Conservation (phyloP, 371 early-diverging fungal genomes). For the Enterocytospora artemiae region DNA sequence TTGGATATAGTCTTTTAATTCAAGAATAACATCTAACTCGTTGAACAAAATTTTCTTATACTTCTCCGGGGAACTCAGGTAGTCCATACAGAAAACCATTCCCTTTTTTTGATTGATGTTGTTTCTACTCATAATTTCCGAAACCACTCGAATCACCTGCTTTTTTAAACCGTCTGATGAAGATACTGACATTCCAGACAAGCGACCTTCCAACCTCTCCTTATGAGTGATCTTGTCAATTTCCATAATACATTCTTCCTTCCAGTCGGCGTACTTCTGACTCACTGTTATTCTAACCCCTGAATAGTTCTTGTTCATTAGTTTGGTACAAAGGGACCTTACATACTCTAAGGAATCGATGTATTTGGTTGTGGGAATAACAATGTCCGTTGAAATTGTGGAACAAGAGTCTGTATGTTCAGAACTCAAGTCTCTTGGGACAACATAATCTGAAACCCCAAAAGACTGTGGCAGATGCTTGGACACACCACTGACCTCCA, state of each 20-base stretch:
- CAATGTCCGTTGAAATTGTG: conserved; percentile 33
- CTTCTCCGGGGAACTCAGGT: conserved; percentile 22
- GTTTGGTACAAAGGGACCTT: conserved; percentile 16
- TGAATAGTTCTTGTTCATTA: no score
- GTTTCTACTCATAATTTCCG: conserved; percentile 7
- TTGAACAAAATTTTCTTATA: conserved; percentile 34
- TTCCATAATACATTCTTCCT: conserved; percentile 27
- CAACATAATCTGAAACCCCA: no score
- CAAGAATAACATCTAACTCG: no score
- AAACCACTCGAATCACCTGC: conserved; percentile 1
- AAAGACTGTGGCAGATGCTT: no score
- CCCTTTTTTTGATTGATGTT: conserved; percentile 32
- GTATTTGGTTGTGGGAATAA: conserved; percentile 11
- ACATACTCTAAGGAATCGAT: conserved; percentile 20
- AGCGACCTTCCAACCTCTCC: conserved; percentile 3
- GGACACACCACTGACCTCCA: conserved; percentile 14
- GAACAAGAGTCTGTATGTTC: no score
- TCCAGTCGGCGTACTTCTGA: conserved; percentile 39
- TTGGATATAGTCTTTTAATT: no score
- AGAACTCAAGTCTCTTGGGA: no score
- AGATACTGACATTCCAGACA: no score
- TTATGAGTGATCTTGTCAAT: conserved; percentile 11
- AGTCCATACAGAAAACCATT: conserved; percentile 46
- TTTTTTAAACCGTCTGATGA: conserved; percentile 2
- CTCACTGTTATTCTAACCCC: conserved; percentile 33